Conservation (phyloP, 169 alveolate species). For the Cryptosporidium ubiquitum region DNA sequence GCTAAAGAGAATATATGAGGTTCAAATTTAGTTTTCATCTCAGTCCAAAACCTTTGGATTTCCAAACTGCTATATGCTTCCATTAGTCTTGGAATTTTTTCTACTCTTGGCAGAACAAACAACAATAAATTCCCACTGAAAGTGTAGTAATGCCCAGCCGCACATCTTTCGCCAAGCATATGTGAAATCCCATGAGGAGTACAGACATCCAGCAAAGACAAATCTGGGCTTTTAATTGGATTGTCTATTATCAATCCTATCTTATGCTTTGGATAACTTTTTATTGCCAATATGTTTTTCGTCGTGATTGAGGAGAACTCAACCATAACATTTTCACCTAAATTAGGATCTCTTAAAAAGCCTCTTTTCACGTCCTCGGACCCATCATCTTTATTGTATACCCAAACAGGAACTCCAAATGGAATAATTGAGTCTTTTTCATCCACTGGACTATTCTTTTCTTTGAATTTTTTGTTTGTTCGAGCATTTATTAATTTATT, state of each 20-base stretch:
- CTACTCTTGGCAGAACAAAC: slow-evolving; percentile 48
- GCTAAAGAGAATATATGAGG: slow-evolving; percentile 67
- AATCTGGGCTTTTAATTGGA: slow-evolving; percentile 64
- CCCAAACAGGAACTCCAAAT: slow-evolving; percentile 69
- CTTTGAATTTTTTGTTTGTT: background rate
- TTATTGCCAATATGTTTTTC: slow-evolving; percentile 25
- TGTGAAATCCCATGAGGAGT: slow-evolving; percentile 72
- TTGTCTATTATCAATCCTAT: slow-evolving; percentile 40
- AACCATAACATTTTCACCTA: slow-evolving; percentile 71
- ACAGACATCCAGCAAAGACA: slow-evolving; percentile 30
- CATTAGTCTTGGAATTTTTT: slow-evolving; percentile 54
- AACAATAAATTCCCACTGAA: slow-evolving; percentile 66
- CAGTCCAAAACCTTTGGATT: slow-evolving; percentile 69
- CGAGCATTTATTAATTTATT: slow-evolving; percentile 7
- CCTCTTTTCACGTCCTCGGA: slow-evolving; percentile 10
- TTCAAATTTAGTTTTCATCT: slow-evolving; percentile 65
- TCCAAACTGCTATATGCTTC: slow-evolving; percentile 48
- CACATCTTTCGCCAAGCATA: slow-evolving; percentile 67
- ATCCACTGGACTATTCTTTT: background rate
- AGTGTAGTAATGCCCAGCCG: slow-evolving; percentile 51
- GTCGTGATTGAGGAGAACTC: slow-evolving; percentile 35
- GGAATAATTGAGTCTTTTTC: slow-evolving; percentile 46
- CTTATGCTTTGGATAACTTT: slow-evolving; percentile 56
- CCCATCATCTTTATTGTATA: background rate
- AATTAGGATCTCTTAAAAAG: slow-evolving; percentile 58